Evolutionary conservation across 2,329 filamentous ascomycete genomes (phyloP).

Genomic region (Exophiala dermatitidis): DNA sequence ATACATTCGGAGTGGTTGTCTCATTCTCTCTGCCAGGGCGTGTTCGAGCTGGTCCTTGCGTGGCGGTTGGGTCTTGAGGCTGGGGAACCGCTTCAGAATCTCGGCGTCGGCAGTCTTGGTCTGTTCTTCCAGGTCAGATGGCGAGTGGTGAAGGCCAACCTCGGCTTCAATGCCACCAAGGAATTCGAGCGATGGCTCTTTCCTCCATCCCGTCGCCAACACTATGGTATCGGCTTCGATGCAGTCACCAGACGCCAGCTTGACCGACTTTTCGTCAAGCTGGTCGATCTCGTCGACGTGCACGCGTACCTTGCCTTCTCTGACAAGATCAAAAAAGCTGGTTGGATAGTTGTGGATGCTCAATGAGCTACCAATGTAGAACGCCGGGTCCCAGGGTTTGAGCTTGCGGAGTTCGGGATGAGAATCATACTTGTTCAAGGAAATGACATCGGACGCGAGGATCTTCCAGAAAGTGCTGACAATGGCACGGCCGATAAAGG

Average conservation of each 20-base stretch:
- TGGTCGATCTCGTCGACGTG: slow-evolving; percentile 34
- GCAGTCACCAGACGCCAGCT: slow-evolving; percentile 42
- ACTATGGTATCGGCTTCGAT: slow-evolving; percentile 47
- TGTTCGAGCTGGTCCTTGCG: background rate
- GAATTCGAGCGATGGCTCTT: slow-evolving; percentile 44
- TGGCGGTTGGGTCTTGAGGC: background rate
- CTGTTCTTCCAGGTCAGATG: slow-evolving; percentile 14
- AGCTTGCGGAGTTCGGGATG: slow-evolving; percentile 42
- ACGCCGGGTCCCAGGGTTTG: slow-evolving; percentile 37
- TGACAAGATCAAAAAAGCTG: slow-evolving; percentile 52
- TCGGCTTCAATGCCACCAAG: slow-evolving; percentile 35
- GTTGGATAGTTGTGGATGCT: slow-evolving; percentile 56
- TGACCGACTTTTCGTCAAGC: slow-evolving; percentile 31
- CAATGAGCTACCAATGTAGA: slow-evolving; percentile 51
- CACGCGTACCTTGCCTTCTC: slow-evolving; percentile 47
- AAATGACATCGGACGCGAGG: slow-evolving; percentile 44
- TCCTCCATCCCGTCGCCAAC: slow-evolving; percentile 52
- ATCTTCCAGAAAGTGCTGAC: slow-evolving; percentile 48
- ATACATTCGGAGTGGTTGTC: slow-evolving; percentile 38
- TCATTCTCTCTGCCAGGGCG: slow-evolving; percentile 3
- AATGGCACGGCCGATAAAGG: slow-evolving; percentile 45
- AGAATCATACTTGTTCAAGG: slow-evolving; percentile 41
- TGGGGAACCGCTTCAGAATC: slow-evolving; percentile 28
- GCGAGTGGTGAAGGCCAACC: slow-evolving; percentile 40
- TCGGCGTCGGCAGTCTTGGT: slow-evolving; percentile 22